Evolutionary conservation across 495 filamentous ascomycete genomes (phyloP).

Genomic region (Aspergillus taichungensis): DNA sequence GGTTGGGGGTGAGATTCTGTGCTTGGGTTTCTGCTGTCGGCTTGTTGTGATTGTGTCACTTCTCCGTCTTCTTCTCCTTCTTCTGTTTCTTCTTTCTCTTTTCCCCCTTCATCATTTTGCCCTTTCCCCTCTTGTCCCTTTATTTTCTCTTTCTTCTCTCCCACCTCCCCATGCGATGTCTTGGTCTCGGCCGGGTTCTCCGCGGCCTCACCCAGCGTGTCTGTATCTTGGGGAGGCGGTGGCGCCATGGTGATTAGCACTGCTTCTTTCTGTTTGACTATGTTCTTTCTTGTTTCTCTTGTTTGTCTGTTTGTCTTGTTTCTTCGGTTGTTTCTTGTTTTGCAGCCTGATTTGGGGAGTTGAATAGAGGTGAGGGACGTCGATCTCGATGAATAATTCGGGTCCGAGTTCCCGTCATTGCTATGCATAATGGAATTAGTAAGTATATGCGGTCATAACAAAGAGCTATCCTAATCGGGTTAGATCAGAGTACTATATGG

Average conservation of each 20-base stretch:
- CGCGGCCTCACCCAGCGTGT: not conserved
- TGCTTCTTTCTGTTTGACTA: not conserved
- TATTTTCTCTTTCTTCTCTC: conserved; percentile 7
- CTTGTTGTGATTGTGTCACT: not conserved
- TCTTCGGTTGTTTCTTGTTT: not conserved
- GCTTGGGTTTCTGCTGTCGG: no score
- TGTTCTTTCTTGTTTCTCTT: not conserved
- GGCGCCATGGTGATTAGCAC: conserved; percentile 7
- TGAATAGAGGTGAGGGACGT: no score
- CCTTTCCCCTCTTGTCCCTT: conserved; percentile 9
- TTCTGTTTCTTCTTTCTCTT: conserved; percentile 6
- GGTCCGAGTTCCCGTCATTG: no score
- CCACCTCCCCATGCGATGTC: not conserved
- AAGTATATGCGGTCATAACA: no score
- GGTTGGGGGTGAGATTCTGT: no score
- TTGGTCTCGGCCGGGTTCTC: not conserved
- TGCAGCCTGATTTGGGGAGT: no score
- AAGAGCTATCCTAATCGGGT: no score
- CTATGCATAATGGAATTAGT: no score
- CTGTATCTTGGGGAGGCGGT: not conserved
- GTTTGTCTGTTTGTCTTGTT: not conserved
- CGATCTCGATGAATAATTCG: no score
- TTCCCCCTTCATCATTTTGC: conserved; percentile 6
- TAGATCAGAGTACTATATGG: no score
- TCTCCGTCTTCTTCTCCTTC: conserved; percentile 13